Percentiles rank a stretch among this genome's conserved stretches.
phyloP scores from a whole-genome alignment of 1,284 basidiomycete species.

The Austroboletus rostrupii region DNA sequence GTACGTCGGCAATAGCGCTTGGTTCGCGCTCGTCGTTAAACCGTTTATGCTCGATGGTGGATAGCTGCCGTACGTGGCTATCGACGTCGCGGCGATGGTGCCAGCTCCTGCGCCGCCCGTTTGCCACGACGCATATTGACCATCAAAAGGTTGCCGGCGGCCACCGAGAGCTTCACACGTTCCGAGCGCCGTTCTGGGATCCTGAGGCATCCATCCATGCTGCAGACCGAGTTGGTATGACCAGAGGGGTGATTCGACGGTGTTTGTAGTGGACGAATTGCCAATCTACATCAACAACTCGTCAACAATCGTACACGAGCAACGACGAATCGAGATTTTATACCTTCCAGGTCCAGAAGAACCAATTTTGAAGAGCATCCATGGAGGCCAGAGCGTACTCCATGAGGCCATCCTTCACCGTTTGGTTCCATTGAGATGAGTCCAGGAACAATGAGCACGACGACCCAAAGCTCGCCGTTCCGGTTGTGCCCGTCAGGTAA shows the following conservation, averaged over 20 bases:
- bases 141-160: slow-evolving; percentile 45
- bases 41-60: slow-evolving; percentile 47
- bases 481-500: slow-evolving; percentile 53
- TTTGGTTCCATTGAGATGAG: slow-evolving; percentile 49
- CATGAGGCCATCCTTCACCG: slow-evolving; percentile 49
- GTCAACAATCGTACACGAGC: background rate
- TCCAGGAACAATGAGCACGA: slow-evolving; percentile 53
- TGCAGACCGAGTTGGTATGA: slow-evolving; percentile 78
- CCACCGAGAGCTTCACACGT: slow-evolving; percentile 58
- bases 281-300: slow-evolving; percentile 53
- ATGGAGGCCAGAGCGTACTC: slow-evolving; percentile 49
- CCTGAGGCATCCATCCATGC: slow-evolving; percentile 76
- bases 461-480: slow-evolving; percentile 41
- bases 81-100: slow-evolving; percentile 47
- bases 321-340: slow-evolving; percentile 10
- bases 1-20: slow-evolving; percentile 53
- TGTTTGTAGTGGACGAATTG: slow-evolving; percentile 52
- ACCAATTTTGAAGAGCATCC: slow-evolving; percentile 44
- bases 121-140: slow-evolving; percentile 63
- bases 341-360: slow-evolving; percentile 42
- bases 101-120: slow-evolving; percentile 77
- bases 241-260: slow-evolving; percentile 71
- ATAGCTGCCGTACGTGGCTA: slow-evolving; percentile 47
- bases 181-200: slow-evolving; percentile 69
- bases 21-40: slow-evolving; percentile 19